Conservation (phyloP, 78 protist genomes). For the Dictyostelium purpureum region DNA sequence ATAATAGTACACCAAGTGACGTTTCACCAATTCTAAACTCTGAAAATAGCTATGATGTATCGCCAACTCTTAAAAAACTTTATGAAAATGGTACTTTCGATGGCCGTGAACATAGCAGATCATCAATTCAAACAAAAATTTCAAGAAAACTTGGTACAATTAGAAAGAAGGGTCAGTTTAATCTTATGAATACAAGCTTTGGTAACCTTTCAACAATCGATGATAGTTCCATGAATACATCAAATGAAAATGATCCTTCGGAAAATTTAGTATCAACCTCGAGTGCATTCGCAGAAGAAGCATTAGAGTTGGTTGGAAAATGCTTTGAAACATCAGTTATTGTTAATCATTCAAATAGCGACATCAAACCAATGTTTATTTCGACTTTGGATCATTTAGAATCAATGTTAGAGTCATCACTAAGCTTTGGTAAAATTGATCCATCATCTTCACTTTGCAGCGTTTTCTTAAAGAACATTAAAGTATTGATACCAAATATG, state of each 20-base stretch:
- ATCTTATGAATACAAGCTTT: not conserved
- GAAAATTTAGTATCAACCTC: constrained; percentile 7
- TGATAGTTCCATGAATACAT: not conserved
- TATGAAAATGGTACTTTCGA: constrained; percentile 4
- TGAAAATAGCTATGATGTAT: not conserved
- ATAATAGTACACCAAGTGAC: not conserved
- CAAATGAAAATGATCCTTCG: constrained; percentile 3
- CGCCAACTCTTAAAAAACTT: constrained; percentile 11
- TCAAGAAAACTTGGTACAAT: constrained; percentile 46
- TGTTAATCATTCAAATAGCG: not conserved
- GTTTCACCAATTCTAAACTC: not conserved
- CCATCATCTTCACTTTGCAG: not conserved
- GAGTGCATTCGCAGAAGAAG: constrained; percentile 33
- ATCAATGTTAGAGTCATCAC: not conserved
- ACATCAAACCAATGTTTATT: not conserved
- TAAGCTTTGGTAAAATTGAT: constrained; percentile 8
- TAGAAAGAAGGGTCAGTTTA: constrained; percentile 24
- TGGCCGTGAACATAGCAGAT: constrained; percentile 20
- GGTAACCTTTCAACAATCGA: not conserved
- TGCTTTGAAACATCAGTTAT: constrained; percentile 38
- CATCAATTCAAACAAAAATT: constrained; percentile 35
- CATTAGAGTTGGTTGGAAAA: constrained; percentile 40
- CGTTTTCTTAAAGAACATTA: constrained; percentile 8
- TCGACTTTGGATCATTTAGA: constrained; percentile 2
- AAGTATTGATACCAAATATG: not conserved